Base-by-base conservation (phyloP, 768 basidiomycete genomes). In the Hortiboletus flavorubellus region DNA sequence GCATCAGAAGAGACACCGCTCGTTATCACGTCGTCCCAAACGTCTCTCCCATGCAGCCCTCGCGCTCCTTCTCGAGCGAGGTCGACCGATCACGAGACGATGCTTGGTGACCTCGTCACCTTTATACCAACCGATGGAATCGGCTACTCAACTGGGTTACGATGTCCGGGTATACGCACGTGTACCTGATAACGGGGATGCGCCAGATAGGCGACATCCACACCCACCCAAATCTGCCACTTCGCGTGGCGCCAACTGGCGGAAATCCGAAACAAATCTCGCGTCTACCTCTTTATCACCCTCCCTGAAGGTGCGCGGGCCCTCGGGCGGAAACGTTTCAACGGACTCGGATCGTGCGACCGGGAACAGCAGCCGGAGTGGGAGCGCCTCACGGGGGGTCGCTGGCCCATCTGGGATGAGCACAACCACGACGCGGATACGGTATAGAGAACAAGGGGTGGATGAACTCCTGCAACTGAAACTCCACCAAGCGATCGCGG, bases 401-500 rank as follows among this genome's bases (percentile, higher is more conserved):
- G 53, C 64, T 18, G 67, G 52, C 2, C 54, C 56, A 33, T 54
- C 62, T 37, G 50, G 67, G 39, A 29, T 41, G 51, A 40, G 48
- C 30, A 53, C 52, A 37, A 61, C 66, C 14, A 60, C 69, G 11
- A 63, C 66, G 31, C 80, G 82, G 35, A 71, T 85, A 51, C 81
- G 84, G 35, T 92, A 86, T 66, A 82, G 91, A 53, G 92, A 95
- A 65, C 94, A 98, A 72, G 93, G 92, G 11, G 95, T 98, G 3
- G 95, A 98, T 68, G 95, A 98, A 73, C 78, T 97, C 26, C 73
- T 98, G 47, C 94, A 97, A 71, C 78, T 98, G 54, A 97, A 98
- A 68, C 77, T 98, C 31, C 86, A 94, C 60, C 93, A 95, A 68
- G 87, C 87, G 11, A 76, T 98, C 49, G 85, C 87, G 10, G 83